phyloP scores from a whole-genome alignment of 495 filamentous ascomycete genomes.

The Cairneyella variabilis region DNA sequence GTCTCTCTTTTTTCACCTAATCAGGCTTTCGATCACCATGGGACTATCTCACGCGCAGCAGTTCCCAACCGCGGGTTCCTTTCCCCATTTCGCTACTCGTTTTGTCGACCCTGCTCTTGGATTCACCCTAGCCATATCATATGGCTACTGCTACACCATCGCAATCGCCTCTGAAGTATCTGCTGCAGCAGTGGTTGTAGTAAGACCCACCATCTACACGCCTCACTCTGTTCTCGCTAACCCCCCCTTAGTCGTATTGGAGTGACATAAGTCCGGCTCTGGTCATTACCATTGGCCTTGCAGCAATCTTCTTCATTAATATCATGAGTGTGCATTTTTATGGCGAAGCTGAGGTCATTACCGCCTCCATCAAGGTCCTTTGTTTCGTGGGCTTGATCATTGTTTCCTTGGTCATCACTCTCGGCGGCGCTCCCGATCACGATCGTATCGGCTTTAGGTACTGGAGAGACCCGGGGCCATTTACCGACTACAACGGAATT shows the following conservation, averaged over 20 bases:
- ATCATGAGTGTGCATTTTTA: no score
- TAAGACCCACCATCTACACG: no score
- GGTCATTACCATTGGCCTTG: no score
- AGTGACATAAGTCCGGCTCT: no score
- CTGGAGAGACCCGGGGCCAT: constrained; percentile 66
- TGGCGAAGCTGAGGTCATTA: constrained; percentile 53
- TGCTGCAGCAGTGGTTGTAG: not conserved
- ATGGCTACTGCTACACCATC: not conserved
- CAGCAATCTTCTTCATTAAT: no score
- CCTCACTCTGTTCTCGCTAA: no score
- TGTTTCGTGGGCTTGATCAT: constrained; percentile 52
- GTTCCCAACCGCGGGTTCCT: constrained; percentile 54
- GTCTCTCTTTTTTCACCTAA: no score
- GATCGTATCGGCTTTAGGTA: constrained; percentile 54
- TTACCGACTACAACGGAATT: constrained; percentile 55
- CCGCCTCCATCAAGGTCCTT: constrained; percentile 58
- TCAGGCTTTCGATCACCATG: no score
- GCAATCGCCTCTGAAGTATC: not conserved
- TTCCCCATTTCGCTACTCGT: constrained; percentile 63
- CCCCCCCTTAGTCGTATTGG: no score
- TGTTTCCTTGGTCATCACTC: constrained; percentile 46
- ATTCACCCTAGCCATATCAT: constrained; percentile 56
- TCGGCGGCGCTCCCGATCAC: constrained; percentile 51
- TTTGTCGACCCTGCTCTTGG: constrained; percentile 74
- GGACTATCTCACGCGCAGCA: no score